These are phyloP conservation scores for Crucihimalaya himalaica DNA, from an alignment of 345 rosid species.

Conservation along the genomic window DNA sequence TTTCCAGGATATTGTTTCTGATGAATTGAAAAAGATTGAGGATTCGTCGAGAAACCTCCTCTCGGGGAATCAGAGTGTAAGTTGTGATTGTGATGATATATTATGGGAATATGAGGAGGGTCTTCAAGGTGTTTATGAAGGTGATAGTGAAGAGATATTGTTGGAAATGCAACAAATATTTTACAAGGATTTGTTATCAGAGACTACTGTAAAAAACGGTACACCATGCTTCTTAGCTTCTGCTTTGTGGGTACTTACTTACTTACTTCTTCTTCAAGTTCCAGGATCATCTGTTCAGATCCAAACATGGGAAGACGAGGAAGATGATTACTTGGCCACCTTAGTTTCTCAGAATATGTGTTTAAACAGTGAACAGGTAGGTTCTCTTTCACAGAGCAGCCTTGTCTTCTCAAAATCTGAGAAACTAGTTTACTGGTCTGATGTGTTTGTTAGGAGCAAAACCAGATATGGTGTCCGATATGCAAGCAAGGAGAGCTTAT, in stretches of 20 bases:
- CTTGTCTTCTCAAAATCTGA: conserved; percentile 5
- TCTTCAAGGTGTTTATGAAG: conserved; percentile 59
- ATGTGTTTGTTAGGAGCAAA: conserved; percentile 39
- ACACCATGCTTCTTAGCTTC: background rate
- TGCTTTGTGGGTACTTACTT: background rate
- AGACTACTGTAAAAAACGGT: conserved; percentile 46
- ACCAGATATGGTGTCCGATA: conserved; percentile 84
- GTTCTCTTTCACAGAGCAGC: background rate
- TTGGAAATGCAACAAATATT: conserved; percentile 87
- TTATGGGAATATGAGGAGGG: conserved; percentile 93
- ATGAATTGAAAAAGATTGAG: conserved; percentile 66
- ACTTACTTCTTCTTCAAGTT: background rate
- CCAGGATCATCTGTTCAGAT: conserved; percentile 24
- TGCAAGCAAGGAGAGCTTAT: conserved; percentile 78
- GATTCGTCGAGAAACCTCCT: conserved; percentile 42
- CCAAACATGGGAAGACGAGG: conserved; percentile 77
- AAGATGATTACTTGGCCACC: conserved; percentile 83
- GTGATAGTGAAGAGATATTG: conserved; percentile 82
- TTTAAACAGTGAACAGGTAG: conserved; percentile 64
- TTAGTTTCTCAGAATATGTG: conserved; percentile 77
- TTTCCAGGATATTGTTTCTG: conserved; percentile 66
- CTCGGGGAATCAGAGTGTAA: conserved; percentile 11
- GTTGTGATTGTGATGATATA: conserved; percentile 45
- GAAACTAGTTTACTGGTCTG: conserved; percentile 3
- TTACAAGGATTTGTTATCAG: conserved; percentile 65